Evolutionary conservation across 2,329 filamentous ascomycete species (phyloP), one percentile per base, ranked within the genome.

Genomic region (Cyanodermella asteris): DNA sequence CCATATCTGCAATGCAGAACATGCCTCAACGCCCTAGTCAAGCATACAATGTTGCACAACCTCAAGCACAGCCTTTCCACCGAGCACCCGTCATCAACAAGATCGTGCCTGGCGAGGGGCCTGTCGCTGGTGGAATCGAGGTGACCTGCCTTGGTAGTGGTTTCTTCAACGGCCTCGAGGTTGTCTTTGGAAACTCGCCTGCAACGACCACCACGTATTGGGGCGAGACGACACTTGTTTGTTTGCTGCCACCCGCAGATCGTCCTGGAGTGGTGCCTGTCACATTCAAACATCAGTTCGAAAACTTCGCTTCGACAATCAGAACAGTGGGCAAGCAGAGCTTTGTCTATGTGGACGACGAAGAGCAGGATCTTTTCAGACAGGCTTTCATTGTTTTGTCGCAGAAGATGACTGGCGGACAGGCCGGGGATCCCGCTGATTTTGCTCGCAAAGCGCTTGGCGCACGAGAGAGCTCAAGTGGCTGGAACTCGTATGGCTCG

Each of bases 141-240:
- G 78, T 91, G 3, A 84, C 77, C 0, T 64, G 87, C 28, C 56
- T 91, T 6, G 81, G 82, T 11, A 75, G 70, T 34, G 68, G 72
- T 9, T 91, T 91, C 43, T 72, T 69, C 34, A 72, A 74, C 47
- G 68, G 68, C 2, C 60, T 90, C 32, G 75, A 82, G 33, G 76
- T 91, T 27, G 74, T 81, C 47, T 93, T 93, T 44, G 82, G 82
- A 12, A 66, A 72, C 32, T 57, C 54, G 10, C 51, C 62, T 23
- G 67, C 68, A 11, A 67, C 72, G 0, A 76, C 72, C 0, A 82
- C 76, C 2, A 78, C 74, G 0, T 87, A 65, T 42, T 84, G 75
- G 74, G 72, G 75, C 22, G 65, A 76, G 33, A 71, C 71, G 30
- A 74, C 74, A n/a, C 53, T 90, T 12, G 73, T 82, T 26, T 84